Evolutionary conservation across 2,329 filamentous ascomycete genomes (phyloP).

Genomic region (Lachnellula cervina): DNA sequence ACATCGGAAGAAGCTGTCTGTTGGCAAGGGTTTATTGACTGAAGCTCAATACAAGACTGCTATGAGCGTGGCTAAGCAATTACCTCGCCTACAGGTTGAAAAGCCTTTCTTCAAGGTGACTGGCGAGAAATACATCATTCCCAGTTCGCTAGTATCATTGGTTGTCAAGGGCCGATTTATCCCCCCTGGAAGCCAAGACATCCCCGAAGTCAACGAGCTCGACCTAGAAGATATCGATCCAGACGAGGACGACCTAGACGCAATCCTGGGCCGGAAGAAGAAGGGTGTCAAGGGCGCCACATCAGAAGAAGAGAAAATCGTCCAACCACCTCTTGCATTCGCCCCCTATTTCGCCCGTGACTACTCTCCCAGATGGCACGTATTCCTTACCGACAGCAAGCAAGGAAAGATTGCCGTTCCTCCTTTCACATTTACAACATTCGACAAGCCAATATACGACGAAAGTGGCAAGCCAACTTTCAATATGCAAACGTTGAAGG

Average conservation of each 20-base stretch:
- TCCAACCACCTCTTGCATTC: slow-evolving; percentile 79
- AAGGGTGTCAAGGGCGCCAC: slow-evolving; percentile 60
- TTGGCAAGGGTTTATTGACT: slow-evolving; percentile 66
- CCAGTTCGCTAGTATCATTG: slow-evolving; percentile 85
- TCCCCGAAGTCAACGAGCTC: slow-evolving; percentile 68
- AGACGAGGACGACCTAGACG: slow-evolving; percentile 86
- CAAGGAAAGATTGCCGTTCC: slow-evolving; percentile 95
- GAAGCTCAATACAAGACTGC: slow-evolving; percentile 73
- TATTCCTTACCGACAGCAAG: slow-evolving; percentile 91
- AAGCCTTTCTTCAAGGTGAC: slow-evolving; percentile 98
- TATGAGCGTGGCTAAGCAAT: slow-evolving; percentile 71
- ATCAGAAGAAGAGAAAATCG: slow-evolving; percentile 54
- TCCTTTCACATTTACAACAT: slow-evolving; percentile 89
- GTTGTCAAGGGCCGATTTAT: slow-evolving; percentile 94
- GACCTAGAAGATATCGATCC: slow-evolving; percentile 91
- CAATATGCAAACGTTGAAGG: slow-evolving; percentile 92
- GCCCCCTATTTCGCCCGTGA: slow-evolving; percentile 89
- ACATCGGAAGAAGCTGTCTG: slow-evolving; percentile 64
- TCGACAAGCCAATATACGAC: slow-evolving; percentile 83
- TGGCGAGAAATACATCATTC: slow-evolving; percentile 88
- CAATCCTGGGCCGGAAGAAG: slow-evolving; percentile 71
- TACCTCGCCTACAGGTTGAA: slow-evolving; percentile 78
- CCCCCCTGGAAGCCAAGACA: slow-evolving; percentile 71
- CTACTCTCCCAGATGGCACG: slow-evolving; percentile 85
- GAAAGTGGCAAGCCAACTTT: slow-evolving; percentile 82